These are phyloP conservation scores for Symbiodinium pilosum DNA, from an alignment of 73 alveolate species.

Conservation along the genomic window DNA sequence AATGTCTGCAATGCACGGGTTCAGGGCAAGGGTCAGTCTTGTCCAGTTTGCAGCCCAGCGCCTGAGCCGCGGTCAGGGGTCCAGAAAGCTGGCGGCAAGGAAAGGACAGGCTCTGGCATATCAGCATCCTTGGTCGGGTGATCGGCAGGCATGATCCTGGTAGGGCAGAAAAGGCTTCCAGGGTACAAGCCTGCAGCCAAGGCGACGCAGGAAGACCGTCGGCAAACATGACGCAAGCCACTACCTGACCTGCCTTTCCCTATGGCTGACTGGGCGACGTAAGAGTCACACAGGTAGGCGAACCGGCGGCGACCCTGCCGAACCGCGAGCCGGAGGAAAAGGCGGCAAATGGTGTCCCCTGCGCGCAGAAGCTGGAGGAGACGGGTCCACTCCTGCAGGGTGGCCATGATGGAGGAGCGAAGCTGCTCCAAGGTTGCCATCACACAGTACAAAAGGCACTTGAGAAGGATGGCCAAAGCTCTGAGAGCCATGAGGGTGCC, in stretches of 20 bases:
- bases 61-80: background rate
- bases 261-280: background rate
- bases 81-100: background rate
- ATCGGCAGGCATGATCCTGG: background rate
- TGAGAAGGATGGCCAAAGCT: background rate
- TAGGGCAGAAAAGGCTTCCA: background rate
- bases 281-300: background rate
- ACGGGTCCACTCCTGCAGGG: background rate
- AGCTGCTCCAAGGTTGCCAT: background rate
- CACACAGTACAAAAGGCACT: background rate
- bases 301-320: background rate
- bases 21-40: background rate
- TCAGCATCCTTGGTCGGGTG: background rate
- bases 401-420: background rate
- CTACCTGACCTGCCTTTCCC: background rate
- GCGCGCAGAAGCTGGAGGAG: background rate
- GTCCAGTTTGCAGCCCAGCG: constrained; percentile 15
- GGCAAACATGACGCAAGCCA: background rate
- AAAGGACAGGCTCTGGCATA: background rate
- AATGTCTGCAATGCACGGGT: background rate
- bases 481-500: background rate
- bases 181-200: background rate
- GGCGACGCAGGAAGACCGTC: background rate
- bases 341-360: background rate
- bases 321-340: background rate